Evolutionary conservation across 2,329 filamentous ascomycete genomes (phyloP).

Genomic region (Venturia effusa): DNA sequence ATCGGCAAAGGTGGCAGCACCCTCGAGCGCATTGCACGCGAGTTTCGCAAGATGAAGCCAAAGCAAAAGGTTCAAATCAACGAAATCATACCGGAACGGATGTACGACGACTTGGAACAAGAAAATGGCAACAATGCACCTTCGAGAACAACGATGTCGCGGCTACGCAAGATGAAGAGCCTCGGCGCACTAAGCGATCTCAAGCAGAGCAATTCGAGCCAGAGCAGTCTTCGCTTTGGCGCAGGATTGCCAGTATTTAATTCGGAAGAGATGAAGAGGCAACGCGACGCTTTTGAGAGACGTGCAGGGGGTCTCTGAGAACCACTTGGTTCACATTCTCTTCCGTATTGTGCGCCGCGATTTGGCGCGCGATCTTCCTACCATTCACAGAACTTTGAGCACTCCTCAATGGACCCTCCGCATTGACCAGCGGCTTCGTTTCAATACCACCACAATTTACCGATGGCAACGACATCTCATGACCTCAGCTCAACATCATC

Average conservation of each 20-base stretch:
- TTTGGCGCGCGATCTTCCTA: neutral
- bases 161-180: slow-evolving; percentile 12
- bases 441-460: neutral
- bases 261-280: slow-evolving; percentile 7
- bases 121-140: neutral
- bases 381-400: neutral
- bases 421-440: neutral
- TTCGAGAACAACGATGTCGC: neutral
- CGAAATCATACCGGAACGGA: slow-evolving; percentile 2
- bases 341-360: neutral
- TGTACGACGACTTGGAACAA: neutral
- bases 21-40: slow-evolving; percentile 12
- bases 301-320: slow-evolving; percentile 3
- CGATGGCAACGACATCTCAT: neutral
- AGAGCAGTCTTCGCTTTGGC: neutral
- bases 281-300: slow-evolving; percentile 8
- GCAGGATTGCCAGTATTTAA: neutral
- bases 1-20: slow-evolving; percentile 8
- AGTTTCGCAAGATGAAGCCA: slow-evolving; percentile 11
- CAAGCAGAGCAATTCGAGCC: slow-evolving; percentile 12
- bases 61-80: slow-evolving; percentile 8
- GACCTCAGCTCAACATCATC: neutral
- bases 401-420: neutral
- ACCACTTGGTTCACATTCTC: neutral
- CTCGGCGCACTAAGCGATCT: slow-evolving; percentile 11